phyloP scores from a whole-genome alignment of 441 rosid genomes.

The Raphanus hybrid region DNA sequence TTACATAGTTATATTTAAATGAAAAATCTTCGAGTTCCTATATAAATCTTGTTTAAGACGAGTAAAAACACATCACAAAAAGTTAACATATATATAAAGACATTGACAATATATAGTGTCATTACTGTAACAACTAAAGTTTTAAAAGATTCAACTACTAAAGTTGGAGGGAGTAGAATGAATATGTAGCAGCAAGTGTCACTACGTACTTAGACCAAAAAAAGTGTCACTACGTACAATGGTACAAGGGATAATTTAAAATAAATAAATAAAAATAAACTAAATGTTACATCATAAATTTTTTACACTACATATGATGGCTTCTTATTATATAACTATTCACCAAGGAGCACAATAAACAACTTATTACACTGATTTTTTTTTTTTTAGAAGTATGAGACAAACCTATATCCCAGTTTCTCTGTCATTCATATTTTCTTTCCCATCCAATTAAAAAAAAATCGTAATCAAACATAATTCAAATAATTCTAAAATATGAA shows the following conservation, averaged over 20 bases:
- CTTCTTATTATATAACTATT: background rate
- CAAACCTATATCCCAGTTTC: constrained; percentile 24
- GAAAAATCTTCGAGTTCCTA: background rate
- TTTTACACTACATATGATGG: background rate
- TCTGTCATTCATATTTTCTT: constrained; percentile 37
- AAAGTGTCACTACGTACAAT: too few relatives aligned
- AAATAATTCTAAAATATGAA: background rate
- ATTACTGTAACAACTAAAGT: background rate
- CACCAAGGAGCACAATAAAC: constrained; percentile 18
- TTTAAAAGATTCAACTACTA: background rate
- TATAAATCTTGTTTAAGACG: background rate
- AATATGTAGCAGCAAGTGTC: background rate
- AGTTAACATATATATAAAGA: constrained; percentile 2
- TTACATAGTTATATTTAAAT: background rate
- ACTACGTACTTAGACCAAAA: background rate
- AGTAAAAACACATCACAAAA: background rate
- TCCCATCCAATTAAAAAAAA: constrained; percentile 28
- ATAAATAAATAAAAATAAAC: background rate
- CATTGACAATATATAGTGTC: background rate
- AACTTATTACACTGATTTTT: constrained; percentile 24
- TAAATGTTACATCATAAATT: background rate
- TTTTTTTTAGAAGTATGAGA: background rate
- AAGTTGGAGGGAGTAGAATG: constrained; percentile 1
- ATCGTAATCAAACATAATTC: constrained; percentile 20
- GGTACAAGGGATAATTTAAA: background rate